These are phyloP conservation scores for Apiotrichum porosum DNA, from an alignment of 1,284 basidiomycete species.

Conservation along the genomic window DNA sequence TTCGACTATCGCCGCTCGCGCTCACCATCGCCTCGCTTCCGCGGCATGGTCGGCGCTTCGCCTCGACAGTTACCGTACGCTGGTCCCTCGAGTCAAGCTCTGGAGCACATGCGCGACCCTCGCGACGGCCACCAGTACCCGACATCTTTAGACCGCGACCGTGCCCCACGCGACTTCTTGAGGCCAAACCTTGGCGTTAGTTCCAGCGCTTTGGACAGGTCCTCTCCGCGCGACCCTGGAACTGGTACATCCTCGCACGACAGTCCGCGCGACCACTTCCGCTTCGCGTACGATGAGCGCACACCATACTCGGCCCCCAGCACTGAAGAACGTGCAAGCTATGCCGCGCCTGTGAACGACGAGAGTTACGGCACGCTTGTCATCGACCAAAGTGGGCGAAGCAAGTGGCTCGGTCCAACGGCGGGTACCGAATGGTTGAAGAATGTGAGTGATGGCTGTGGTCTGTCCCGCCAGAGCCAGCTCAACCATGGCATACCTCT, in stretches of 20 bases:
- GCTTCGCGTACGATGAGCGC: background rate
- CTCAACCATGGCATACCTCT: background rate
- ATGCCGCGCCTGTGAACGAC: background rate
- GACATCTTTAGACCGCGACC: too few species aligned
- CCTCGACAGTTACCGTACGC: too few species aligned
- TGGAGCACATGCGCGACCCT: too few species aligned
- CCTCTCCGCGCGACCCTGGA: too few species aligned
- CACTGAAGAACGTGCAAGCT: too few species aligned
- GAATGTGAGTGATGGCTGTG: slow-evolving; percentile 17
- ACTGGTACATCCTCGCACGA: background rate
- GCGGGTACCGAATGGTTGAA: slow-evolving; percentile 40
- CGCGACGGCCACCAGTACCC: too few species aligned
- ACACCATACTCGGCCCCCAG: background rate
- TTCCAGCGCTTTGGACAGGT: too few species aligned
- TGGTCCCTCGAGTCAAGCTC: too few species aligned
- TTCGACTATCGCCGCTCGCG: slow-evolving; percentile 1
- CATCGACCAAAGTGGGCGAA: slow-evolving; percentile 27
- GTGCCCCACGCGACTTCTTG: too few species aligned
- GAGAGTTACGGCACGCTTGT: slow-evolving; percentile 36
- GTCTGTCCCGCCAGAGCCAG: background rate
- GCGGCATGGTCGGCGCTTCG: too few species aligned
- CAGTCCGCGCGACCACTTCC: background rate
- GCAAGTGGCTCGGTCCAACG: slow-evolving; percentile 34
- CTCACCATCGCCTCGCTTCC: background rate
- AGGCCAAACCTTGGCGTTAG: too few species aligned